Conservation (phyloP, 305 asterid species). For the Solanum hybrid region DNA sequence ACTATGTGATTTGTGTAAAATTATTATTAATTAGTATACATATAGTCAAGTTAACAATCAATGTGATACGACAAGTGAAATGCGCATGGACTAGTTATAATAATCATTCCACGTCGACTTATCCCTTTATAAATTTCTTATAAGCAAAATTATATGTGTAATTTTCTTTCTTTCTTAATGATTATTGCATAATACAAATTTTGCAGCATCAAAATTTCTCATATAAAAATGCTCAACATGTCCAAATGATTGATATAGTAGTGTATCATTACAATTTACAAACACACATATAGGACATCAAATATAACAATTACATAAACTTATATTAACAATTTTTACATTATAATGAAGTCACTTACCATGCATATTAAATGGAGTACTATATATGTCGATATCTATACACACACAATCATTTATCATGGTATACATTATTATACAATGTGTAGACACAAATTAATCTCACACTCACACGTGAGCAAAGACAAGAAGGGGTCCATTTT, state of each 20-base stretch:
- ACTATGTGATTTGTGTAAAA: too few species aligned
- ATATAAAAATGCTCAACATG: not conserved
- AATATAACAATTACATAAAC: not conserved
- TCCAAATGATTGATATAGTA: not conserved
- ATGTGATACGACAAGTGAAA: constrained; percentile 20
- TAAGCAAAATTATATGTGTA: not conserved
- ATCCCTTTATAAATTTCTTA: not conserved
- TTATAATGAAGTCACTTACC: not conserved
- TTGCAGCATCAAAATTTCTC: not conserved
- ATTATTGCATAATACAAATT: not conserved
- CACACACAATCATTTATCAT: not conserved
- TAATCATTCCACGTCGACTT: constrained; percentile 1
- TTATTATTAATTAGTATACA: too few species aligned
- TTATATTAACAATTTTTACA: not conserved
- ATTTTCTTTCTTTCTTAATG: not conserved
- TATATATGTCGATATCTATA: not conserved
- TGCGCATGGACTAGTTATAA: constrained; percentile 25
- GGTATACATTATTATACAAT: not conserved
- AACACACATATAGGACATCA: not conserved
- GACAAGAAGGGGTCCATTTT: constrained; percentile 19
- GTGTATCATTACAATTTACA: not conserved
- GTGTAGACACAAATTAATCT: not conserved
- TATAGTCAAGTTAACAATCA: not conserved
- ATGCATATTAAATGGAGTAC: not conserved
- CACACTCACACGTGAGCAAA: constrained; percentile 21